These are phyloP conservation scores for Rhodomyrtus tomentosa DNA, from an alignment of 345 rosid species.

Conservation along the genomic window DNA sequence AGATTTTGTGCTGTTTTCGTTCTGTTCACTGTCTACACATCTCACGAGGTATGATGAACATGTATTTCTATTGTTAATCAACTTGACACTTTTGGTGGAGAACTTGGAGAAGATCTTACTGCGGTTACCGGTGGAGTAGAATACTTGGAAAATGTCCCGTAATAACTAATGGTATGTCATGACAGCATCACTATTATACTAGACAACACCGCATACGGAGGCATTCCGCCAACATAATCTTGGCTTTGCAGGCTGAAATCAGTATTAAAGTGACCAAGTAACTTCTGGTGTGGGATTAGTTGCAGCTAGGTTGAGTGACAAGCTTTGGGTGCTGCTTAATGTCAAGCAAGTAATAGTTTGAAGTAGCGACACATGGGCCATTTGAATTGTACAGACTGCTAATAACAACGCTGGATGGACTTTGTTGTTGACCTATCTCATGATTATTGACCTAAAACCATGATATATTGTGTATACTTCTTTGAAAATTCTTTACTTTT, in stretches of 20 bases:
- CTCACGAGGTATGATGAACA: background rate
- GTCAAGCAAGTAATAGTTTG: background rate
- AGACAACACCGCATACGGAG: background rate
- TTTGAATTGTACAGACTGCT: background rate
- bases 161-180: background rate
- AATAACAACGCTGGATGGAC: background rate
- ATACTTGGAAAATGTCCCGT: background rate
- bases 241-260: background rate
- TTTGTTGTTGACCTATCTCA: background rate
- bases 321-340: background rate
- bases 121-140: background rate
- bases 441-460: background rate
- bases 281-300: background rate
- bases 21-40: background rate
- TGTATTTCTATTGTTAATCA: background rate
- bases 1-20: background rate
- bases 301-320: background rate
- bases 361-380: background rate
- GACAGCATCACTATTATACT: background rate
- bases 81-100: background rate
- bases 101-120: background rate
- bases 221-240: background rate
- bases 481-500: background rate
- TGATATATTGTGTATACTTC: background rate
- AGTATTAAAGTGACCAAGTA: background rate